Base-by-base conservation (phyloP, 2,329 filamentous ascomycete species). In the Aspergillus pseudonomiae region DNA sequence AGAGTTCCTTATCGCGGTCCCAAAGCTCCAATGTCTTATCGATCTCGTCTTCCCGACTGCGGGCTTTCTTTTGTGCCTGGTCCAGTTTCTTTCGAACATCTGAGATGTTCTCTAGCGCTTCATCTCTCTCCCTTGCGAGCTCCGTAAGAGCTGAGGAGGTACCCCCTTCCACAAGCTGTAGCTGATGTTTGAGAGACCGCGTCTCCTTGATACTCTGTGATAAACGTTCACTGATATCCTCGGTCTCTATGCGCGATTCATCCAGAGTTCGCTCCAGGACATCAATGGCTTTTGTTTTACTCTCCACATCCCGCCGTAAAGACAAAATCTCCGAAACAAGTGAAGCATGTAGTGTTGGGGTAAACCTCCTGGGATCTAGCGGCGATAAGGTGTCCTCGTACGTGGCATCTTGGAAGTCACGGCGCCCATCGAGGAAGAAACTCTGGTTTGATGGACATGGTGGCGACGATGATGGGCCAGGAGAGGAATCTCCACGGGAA, bases 251-350 rank as follows among this genome's bases (percentile, higher is more conserved):
- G 61, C 88, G 89, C 1, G 88, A 84, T 1, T 86, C 81, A 65
- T 96, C 89, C 39, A 99, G 81, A 30, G 85, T 88, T 1, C 85
- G 82, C 78, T 99, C 95, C 19, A 99, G 83, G 59, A 86, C 88
- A 74, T 97, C 94, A 60, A 99, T 97, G 59, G 93, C 86, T 71
- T 88, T 92, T 52, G 90, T 86, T 79, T 97, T 97, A 48, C 91
- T 92, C 74, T 99, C 95, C 66, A 98, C 88, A 68, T 99, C 95
- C 63, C 95, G 86, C 26, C 94, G 88, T 57, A 99, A 81, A 2
- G 89, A 88, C 45, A 99, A 82, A 66, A 99, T 99, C 77, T 99
- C 95, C 0, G 94, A 94, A 0, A 99, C 94, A 7, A 99, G 82
- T 57, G 92, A 97, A 10, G 95, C 95, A 77, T 98, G 95, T 12